Conservation (phyloP, 106 monocot genomes). For the Platanthera guangdongensis region DNA sequence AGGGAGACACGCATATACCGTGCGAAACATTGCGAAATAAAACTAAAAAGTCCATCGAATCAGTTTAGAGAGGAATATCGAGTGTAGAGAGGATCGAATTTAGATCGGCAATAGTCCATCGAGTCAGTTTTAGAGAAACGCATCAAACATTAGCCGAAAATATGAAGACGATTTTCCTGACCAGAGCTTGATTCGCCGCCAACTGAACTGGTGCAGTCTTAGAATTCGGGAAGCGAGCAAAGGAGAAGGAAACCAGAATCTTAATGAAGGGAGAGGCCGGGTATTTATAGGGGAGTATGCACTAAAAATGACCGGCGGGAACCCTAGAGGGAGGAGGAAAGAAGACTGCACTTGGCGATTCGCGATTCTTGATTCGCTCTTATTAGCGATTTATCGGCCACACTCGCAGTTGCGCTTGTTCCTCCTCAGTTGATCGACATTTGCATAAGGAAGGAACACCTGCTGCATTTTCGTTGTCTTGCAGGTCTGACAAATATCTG, state of each 20-base stretch:
- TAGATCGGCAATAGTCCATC: neutral
- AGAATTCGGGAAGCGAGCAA: neutral
- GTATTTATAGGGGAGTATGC: neutral
- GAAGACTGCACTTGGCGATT: too few species aligned
- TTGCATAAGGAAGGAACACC: conserved; percentile 14
- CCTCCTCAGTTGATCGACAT: conserved; percentile 3
- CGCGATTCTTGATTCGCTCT: too few species aligned
- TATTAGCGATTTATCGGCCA: too few species aligned
- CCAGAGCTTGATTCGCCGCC: neutral
- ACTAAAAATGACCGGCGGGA: neutral
- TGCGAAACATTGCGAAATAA: neutral
- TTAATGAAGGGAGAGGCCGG: neutral
- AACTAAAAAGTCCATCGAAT: neutral
- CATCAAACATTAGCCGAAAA: neutral
- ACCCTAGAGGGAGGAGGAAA: too few species aligned
- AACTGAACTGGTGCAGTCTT: neutral
- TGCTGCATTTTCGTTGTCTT: conserved; percentile 22
- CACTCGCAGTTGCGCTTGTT: too few species aligned
- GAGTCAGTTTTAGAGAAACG: neutral
- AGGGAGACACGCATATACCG: neutral
- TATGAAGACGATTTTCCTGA: neutral
- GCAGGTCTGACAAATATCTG: neutral
- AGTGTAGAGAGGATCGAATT: neutral
- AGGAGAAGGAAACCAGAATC: neutral
- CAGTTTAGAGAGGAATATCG: neutral